Conservation (phyloP, 2,329 filamentous ascomycete genomes). For the Arthroderma uncinatum region DNA sequence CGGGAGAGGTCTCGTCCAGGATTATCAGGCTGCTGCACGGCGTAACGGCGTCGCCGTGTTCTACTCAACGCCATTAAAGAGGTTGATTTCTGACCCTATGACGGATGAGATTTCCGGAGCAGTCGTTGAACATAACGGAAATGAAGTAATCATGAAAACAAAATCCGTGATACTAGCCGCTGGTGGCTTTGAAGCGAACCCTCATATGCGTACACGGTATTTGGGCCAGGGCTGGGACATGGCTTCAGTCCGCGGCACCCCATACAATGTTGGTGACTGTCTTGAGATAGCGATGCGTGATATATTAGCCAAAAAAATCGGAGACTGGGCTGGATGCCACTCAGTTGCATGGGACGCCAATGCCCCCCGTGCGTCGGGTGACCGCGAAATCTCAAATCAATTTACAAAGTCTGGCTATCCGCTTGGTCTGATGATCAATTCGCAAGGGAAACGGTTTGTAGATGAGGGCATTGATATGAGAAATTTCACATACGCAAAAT, state of each 20-base stretch:
- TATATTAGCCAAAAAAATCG: slow-evolving; percentile 41
- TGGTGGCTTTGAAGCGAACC: slow-evolving; percentile 54
- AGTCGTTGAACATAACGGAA: slow-evolving; percentile 14
- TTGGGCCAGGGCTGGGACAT: slow-evolving; percentile 52
- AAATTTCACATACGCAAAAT: slow-evolving; percentile 58
- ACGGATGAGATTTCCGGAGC: slow-evolving; percentile 18
- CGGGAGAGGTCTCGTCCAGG: slow-evolving; percentile 47
- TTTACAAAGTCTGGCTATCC: slow-evolving; percentile 61
- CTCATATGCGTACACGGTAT: slow-evolving; percentile 44
- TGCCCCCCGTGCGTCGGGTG: slow-evolving; percentile 44
- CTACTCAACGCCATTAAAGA: slow-evolving; percentile 38
- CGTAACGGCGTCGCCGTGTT: slow-evolving; percentile 35
- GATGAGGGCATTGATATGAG: slow-evolving; percentile 55
- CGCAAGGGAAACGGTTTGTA: slow-evolving; percentile 49
- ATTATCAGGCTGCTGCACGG: slow-evolving; percentile 37
- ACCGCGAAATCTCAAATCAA: slow-evolving; percentile 51
- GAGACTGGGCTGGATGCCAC: slow-evolving; percentile 56
- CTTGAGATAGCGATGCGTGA: slow-evolving; percentile 44
- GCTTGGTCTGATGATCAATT: slow-evolving; percentile 54
- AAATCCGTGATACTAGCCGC: slow-evolving; percentile 31
- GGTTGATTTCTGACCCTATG: slow-evolving; percentile 16
- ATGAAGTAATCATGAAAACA: slow-evolving; percentile 15
- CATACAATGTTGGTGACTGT: slow-evolving; percentile 52
- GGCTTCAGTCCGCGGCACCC: slow-evolving; percentile 52
- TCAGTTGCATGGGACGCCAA: slow-evolving; percentile 56